Evolutionary conservation across 805 yeast species (phyloP), one percentile per base, ranked within the genome.

Genomic region (Novakomyces olei): DNA sequence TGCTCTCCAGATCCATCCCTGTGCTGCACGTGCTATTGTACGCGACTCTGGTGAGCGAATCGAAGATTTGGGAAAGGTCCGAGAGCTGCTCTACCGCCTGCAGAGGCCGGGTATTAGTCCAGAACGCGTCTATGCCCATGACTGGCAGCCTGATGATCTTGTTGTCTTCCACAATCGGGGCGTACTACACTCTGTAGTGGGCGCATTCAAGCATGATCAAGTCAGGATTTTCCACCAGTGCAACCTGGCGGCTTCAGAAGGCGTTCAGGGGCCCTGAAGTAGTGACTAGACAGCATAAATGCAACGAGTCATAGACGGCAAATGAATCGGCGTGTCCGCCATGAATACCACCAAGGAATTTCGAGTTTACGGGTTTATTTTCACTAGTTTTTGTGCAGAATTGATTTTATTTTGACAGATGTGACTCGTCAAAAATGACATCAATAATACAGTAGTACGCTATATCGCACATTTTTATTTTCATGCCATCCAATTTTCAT

Each of bases 211-310:
- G 14, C 63, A 64, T 14, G 78, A 74, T 30, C 88, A 79, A 48
- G 69, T 67, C 45, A 67, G 93, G 52, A 60, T 80, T 47, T 79
- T 80, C 91, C 93, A 80, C 49, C 93, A 80, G 57, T 80, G 93
- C 56, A 80, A 80, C 55, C 76, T 80, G 49, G 92, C 93, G 15
- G 67, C 79, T 47, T 29, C 32, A 19, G 25, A 29, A 19, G 15
- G 25, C 20, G 25, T 25, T 16, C 16, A 5, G 12, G 32, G 32
- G 5, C 32, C 32, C 20, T 16, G 83, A 80, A 5, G 41, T 47
- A 10, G 85, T 75, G 46, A 92, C 92, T 2, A n/a, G n/a, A n/a
- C n/a, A n/a, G n/a, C n/a, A n/a, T n/a, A n/a, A n/a, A n/a, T n/a
- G n/a, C n/a, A n/a, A n/a, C n/a, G n/a, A n/a, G n/a, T n/a, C n/a